Evolutionary conservation across 768 basidiomycete genomes (phyloP).

Genomic region (Xerocomellus amylosporus): DNA sequence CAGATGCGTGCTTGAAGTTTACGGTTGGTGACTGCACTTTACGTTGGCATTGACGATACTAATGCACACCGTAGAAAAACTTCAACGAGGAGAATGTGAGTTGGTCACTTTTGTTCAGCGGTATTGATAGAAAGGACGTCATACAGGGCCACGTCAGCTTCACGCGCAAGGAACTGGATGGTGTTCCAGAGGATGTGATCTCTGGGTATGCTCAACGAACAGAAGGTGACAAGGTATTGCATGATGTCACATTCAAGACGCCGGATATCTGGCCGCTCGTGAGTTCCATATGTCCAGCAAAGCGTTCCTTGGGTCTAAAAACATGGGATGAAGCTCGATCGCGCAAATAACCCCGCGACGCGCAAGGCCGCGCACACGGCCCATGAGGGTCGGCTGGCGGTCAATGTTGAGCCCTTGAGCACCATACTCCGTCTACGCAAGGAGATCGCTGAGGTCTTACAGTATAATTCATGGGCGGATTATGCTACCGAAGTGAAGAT

Average conservation of each 20-base stretch:
- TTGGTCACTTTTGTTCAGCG: background rate
- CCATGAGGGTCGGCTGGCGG: conserved; percentile 59
- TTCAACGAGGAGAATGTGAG: conserved; percentile 81
- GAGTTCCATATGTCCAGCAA: conserved; percentile 19
- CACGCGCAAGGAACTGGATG: conserved; percentile 70
- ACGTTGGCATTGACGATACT: background rate
- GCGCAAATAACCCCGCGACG: conserved; percentile 63
- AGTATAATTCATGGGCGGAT: conserved; percentile 79
- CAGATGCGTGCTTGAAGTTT: conserved; percentile 70
- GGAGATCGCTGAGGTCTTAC: conserved; percentile 60
- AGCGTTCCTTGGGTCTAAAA: background rate
- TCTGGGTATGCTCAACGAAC: conserved; percentile 69
- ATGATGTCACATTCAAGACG: conserved; percentile 76
- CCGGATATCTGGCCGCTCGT: conserved; percentile 79
- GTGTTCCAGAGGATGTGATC: conserved; percentile 75
- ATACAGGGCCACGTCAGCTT: conserved; percentile 59
- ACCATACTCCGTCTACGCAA: conserved; percentile 69
- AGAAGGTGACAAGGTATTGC: conserved; percentile 53
- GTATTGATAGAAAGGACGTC: background rate
- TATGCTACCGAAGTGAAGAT: conserved; percentile 81
- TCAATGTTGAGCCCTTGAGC: conserved; percentile 69
- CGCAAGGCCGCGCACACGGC: conserved; percentile 63
- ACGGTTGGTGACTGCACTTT: conserved; percentile 45
- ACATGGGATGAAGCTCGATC: conserved; percentile 57
- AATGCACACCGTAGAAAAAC: conserved; percentile 56